Percentiles rank a stretch among this genome's conserved stretches.
Evolutionary conservation across 2,329 filamentous ascomycete species (phyloP).

Genomic region (Dothiorella sarmentorum): DNA sequence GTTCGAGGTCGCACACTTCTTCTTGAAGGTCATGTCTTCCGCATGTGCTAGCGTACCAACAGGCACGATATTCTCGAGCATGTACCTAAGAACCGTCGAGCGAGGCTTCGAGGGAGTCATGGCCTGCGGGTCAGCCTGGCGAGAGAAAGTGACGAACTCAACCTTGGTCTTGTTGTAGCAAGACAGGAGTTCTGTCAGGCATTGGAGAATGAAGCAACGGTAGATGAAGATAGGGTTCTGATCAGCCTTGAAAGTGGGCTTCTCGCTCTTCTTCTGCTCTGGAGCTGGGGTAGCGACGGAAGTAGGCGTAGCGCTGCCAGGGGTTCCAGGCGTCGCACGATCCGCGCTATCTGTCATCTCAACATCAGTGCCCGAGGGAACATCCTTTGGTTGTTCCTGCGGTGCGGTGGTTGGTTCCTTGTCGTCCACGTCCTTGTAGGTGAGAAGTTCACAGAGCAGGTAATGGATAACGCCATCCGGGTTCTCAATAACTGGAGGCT

Average conservation of each 20-base stretch:
- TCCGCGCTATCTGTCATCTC: constrained; percentile 46
- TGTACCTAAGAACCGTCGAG: constrained; percentile 87
- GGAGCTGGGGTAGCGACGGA: constrained; percentile 41
- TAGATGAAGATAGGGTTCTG: constrained; percentile 97
- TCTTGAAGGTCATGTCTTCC: constrained; percentile 75
- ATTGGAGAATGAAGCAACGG: constrained; percentile 89
- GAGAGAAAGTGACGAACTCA: constrained; percentile 98
- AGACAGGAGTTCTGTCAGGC: constrained; percentile 81
- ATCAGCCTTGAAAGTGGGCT: constrained; percentile 80
- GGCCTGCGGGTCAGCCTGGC: constrained; percentile 77
- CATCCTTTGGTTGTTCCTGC: constrained; percentile 43
- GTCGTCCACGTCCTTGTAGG: constrained; percentile 89
- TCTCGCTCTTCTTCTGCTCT: constrained; percentile 58
- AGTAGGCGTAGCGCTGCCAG: constrained; percentile 22
- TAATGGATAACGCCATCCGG: constrained; percentile 96
- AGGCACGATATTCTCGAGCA: constrained; percentile 75
- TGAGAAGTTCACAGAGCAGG: constrained; percentile 84
- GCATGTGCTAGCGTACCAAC: constrained; percentile 64
- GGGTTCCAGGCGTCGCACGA: constrained; percentile 13
- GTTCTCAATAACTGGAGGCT: constrained; percentile 82
- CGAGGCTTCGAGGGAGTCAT: constrained; percentile 91
- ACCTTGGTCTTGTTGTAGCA: constrained; percentile 95
- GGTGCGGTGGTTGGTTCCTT: constrained; percentile 56
- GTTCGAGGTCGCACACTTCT: constrained; percentile 76
- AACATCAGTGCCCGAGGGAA: constrained; percentile 38